These are phyloP conservation scores for Colletotrichum caudatum DNA, from an alignment of 2,329 filamentous ascomycete species.

Conservation along the genomic window DNA sequence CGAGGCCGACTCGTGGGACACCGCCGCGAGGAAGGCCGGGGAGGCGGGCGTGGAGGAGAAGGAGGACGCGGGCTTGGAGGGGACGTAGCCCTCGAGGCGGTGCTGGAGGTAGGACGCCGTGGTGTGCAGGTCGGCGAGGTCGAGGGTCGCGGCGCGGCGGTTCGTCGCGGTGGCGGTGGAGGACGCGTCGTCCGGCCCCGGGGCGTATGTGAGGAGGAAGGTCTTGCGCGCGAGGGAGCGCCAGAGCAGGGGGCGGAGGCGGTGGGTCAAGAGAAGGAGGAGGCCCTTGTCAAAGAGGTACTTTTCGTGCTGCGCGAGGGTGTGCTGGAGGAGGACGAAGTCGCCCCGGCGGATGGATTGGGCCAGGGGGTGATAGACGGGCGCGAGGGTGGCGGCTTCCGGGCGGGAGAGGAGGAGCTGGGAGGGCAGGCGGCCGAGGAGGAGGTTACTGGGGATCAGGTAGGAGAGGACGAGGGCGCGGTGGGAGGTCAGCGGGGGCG, in stretches of 20 bases:
- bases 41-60: conserved; percentile 50
- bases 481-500: conserved; percentile 73
- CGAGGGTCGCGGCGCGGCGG: conserved; percentile 78
- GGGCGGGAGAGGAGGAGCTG: conserved; percentile 73
- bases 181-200: conserved; percentile 63
- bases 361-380: conserved; percentile 80
- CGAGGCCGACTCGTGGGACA: conserved; percentile 59
- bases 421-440: conserved; percentile 86
- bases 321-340: conserved; percentile 77
- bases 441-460: conserved; percentile 84
- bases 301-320: conserved; percentile 71
- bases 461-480: conserved; percentile 85
- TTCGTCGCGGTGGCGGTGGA: conserved; percentile 43
- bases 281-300: conserved; percentile 85
- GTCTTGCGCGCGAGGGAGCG: conserved; percentile 81
- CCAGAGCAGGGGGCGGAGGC: conserved; percentile 86
- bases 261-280: conserved; percentile 79
- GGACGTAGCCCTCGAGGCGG: conserved; percentile 69
- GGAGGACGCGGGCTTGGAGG: conserved; percentile 53
- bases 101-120: conserved; percentile 75
- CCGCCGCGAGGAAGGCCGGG: conserved; percentile 63
- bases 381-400: conserved; percentile 73
- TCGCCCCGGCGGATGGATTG: conserved; percentile 79
- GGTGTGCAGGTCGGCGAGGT: conserved; percentile 75
- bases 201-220: conserved; percentile 83